Evolutionary conservation across 2,329 filamentous ascomycete species (phyloP).

Genomic region (Ustulina deusta): DNA sequence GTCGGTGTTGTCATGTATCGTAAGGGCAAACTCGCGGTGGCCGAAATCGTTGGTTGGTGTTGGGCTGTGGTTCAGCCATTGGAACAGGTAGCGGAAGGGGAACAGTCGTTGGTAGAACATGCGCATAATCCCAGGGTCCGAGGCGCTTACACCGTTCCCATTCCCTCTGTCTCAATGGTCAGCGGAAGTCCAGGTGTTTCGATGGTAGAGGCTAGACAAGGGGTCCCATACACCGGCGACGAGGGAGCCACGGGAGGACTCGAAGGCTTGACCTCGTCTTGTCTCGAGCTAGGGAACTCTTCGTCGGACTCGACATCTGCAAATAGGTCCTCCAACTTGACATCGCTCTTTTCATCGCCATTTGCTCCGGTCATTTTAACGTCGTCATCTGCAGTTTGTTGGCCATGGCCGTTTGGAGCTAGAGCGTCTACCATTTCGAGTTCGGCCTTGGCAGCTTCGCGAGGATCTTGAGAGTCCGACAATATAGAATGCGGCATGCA

Average conservation of each 20-base stretch:
- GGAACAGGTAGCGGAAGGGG: constrained; percentile 93
- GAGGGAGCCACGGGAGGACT: constrained; percentile 59
- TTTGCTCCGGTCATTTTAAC: constrained; percentile 56
- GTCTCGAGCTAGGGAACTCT: constrained; percentile 66
- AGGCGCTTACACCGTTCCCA: constrained; percentile 60
- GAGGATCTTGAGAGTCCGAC: constrained; percentile 47
- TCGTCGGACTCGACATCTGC: constrained; percentile 70
- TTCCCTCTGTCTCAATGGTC: constrained; percentile 50
- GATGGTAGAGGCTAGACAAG: constrained; percentile 11
- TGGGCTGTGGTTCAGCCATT: constrained; percentile 96
- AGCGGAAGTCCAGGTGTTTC: constrained; percentile 12
- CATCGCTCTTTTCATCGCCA: constrained; percentile 56
- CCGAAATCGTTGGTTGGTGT: constrained; percentile 88
- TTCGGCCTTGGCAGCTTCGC: constrained; percentile 52
- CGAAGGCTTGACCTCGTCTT: constrained; percentile 54
- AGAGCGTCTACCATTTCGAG: constrained; percentile 54
- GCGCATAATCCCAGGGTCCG: constrained; percentile 86
- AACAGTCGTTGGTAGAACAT: constrained; percentile 97
- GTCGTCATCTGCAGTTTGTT: constrained; percentile 50
- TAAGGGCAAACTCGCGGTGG: constrained; percentile 96
- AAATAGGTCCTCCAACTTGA: constrained; percentile 71
- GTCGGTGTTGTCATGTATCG: constrained; percentile 73
- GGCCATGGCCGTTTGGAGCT: constrained; percentile 48
- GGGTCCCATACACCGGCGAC: constrained; percentile 57
- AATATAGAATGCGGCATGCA: constrained; percentile 62